Evolutionary conservation across 129 eudicot genomes (phyloP).

Genomic region (Artemisia argyi): DNA sequence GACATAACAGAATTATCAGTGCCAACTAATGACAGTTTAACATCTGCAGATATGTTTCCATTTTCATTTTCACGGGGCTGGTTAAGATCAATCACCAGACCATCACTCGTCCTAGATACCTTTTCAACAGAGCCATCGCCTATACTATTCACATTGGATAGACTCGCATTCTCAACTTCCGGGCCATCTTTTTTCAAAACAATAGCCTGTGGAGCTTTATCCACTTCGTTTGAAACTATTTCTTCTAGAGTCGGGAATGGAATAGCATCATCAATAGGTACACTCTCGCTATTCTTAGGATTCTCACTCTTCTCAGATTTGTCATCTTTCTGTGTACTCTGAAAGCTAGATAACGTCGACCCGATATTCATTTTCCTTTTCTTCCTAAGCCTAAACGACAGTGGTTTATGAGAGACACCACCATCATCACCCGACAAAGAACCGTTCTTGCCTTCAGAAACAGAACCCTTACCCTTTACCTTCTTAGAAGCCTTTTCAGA

Average conservation of each 20-base stretch:
- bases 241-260: conserved; percentile 27
- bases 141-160: conserved; percentile 7
- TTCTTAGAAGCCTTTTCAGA: conserved; percentile 40
- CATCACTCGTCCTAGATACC: conserved; percentile 25
- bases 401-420: conserved; percentile 29
- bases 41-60: conserved; percentile 33
- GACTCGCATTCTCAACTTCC: conserved; percentile 18
- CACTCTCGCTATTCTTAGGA: conserved; percentile 10
- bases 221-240: conserved; percentile 6
- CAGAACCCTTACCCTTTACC: conserved; percentile 21
- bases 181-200: conserved; percentile 30
- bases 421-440: conserved; percentile 35
- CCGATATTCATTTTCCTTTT: conserved; percentile 40
- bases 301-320: conserved; percentile 22
- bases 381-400: conserved; percentile 44
- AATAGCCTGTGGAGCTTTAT: conserved; percentile 23
- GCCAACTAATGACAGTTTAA: conserved; percentile 23
- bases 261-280: conserved; percentile 17
- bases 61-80: conserved; percentile 34
- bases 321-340: conserved; percentile 25
- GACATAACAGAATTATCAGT: conserved; percentile 23
- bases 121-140: conserved; percentile 24
- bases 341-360: conserved; percentile 25
- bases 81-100: conserved; percentile 22
- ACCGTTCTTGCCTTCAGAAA: conserved; percentile 18